These are phyloP conservation scores for Dicorynia guianensis DNA, from an alignment of 306 rosid genomes.

Conservation along the genomic window DNA sequence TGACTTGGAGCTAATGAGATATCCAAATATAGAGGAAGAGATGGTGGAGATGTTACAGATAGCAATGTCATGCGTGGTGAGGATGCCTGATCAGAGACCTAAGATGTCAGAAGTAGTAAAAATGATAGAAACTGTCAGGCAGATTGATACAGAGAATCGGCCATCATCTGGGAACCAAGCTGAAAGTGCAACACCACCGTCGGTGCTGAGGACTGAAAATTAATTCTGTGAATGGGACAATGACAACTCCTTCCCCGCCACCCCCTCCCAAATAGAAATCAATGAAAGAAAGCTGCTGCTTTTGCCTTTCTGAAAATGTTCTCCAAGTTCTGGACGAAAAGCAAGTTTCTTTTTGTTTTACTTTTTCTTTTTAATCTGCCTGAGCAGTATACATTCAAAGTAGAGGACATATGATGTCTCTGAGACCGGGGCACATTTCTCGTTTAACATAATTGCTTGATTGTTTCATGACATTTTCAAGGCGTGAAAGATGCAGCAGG, in stretches of 20 bases:
- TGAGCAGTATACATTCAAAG: conserved; percentile 22
- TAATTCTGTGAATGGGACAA: no score
- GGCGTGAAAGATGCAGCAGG: neutral
- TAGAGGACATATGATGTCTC: conserved; percentile 5
- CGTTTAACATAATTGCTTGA: neutral
- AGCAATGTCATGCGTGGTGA: conserved; percentile 87
- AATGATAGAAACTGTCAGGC: conserved; percentile 79
- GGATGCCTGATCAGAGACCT: conserved; percentile 90
- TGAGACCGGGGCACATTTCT: neutral
- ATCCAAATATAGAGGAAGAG: conserved; percentile 92
- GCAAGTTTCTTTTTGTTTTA: conserved; percentile 20
- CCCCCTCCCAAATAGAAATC: no score
- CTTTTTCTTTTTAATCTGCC: conserved; percentile 17
- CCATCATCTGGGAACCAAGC: conserved; percentile 60
- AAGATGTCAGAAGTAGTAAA: conserved; percentile 76
- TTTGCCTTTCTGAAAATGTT: conserved; percentile 34
- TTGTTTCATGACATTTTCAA: no score
- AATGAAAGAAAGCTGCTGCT: neutral
- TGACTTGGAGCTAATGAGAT: conserved; percentile 85
- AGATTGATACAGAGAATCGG: conserved; percentile 51
- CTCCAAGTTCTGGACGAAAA: conserved; percentile 34
- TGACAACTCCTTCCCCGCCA: no score
- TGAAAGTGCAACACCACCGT: conserved; percentile 47
- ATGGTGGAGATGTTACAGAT: conserved; percentile 94
- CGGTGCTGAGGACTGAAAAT: conserved; percentile 32